Conservation (phyloP, 1,284 basidiomycete species). For the Exsudoporus floridanus region DNA sequence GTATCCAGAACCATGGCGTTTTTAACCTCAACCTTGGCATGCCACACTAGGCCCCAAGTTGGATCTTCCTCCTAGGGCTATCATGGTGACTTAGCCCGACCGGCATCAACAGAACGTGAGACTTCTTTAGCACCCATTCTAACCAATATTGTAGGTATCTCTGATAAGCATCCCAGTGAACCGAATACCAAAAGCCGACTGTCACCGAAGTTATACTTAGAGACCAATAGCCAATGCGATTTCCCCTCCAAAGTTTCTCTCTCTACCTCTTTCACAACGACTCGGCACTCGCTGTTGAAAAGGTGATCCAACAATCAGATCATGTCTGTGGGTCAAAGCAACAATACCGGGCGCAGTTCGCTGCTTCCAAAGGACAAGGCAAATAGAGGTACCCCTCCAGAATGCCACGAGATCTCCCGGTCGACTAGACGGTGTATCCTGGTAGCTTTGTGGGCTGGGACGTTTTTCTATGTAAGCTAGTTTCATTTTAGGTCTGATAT, state of each 20-base stretch:
- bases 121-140: background rate
- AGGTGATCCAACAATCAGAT: background rate
- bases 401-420: constrained; percentile 10
- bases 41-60: no score
- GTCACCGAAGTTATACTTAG: no score
- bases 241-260: background rate
- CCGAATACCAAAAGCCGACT: background rate
- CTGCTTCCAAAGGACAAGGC: constrained; percentile 4
- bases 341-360: constrained; percentile 8
- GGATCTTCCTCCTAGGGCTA: no score
- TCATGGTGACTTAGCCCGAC: no score
- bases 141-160: background rate
- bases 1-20: no score
- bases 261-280: background rate
- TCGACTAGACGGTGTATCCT: constrained; percentile 16
- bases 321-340: background rate
- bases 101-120: no score
- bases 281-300: background rate
- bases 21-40: no score
- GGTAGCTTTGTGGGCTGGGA: constrained; percentile 18
- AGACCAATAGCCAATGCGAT: background rate
- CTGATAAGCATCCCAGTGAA: background rate
- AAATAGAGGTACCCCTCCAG: background rate
- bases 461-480: constrained; percentile 26
- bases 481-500: no score